phyloP scores from a whole-genome alignment of 2,329 filamentous ascomycete species.

The Ophiostoma novo-ulmi region DNA sequence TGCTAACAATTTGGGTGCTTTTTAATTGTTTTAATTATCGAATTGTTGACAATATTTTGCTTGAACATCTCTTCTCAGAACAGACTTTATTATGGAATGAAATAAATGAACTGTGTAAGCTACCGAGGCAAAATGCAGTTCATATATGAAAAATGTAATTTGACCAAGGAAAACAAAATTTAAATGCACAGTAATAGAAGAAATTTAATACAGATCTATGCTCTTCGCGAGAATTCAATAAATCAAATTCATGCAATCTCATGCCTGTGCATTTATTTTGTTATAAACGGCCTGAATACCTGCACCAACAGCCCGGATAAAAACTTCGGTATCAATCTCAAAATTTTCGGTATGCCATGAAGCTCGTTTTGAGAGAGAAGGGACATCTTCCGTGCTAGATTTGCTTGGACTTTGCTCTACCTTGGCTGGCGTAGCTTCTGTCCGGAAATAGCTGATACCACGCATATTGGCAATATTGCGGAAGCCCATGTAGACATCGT shows the following conservation, averaged over 20 bases:
- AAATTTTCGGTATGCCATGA: constrained; percentile 22
- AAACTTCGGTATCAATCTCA: constrained; percentile 14
- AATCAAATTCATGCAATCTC: constrained; percentile 16
- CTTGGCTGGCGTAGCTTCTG: constrained; percentile 31
- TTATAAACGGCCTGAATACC: constrained; percentile 24
- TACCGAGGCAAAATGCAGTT: too few species aligned
- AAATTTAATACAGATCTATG: background rate
- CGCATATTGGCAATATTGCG: constrained; percentile 39
- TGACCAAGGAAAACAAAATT: background rate
- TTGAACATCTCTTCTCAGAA: too few species aligned
- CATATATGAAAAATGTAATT: background rate
- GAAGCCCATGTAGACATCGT: constrained; percentile 37
- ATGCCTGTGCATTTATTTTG: constrained; percentile 17
- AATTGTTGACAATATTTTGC: too few species aligned
- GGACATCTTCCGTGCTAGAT: background rate
- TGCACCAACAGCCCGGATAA: constrained; percentile 19
- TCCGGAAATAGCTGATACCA: constrained; percentile 37
- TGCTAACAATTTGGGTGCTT: too few species aligned
- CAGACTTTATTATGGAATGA: too few species aligned
- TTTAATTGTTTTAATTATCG: too few species aligned
- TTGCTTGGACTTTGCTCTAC: background rate
- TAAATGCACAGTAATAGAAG: background rate
- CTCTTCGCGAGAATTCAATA: background rate
- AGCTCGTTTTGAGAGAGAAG: background rate
- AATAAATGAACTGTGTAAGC: too few species aligned